These are phyloP conservation scores for Penicillium coffeae DNA, from an alignment of 495 filamentous ascomycete genomes.

Conservation along the genomic window DNA sequence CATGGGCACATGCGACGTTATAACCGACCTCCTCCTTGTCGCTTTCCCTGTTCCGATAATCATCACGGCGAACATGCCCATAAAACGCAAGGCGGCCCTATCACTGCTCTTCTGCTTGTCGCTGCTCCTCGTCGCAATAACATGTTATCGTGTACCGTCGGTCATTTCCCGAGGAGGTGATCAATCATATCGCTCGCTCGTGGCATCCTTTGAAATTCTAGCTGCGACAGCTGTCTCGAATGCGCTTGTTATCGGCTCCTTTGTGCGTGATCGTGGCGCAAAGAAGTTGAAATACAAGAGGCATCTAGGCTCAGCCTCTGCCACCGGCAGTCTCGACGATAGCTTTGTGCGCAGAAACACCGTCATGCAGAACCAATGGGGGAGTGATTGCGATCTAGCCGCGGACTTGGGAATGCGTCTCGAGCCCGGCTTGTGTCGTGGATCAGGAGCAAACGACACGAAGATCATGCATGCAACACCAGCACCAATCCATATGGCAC, in stretches of 20 bases:
- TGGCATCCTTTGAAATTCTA: conserved; percentile 74
- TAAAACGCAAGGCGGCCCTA: conserved; percentile 63
- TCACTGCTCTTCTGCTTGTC: conserved; percentile 78
- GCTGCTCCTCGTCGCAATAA: conserved; percentile 67
- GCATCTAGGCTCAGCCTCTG: conserved; percentile 48
- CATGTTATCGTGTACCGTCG: conserved; percentile 70
- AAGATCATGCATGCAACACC: conserved; percentile 30
- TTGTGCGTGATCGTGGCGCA: conserved; percentile 71
- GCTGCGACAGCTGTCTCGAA: conserved; percentile 76
- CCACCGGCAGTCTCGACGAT: conserved; percentile 49
- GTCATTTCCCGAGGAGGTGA: conserved; percentile 59
- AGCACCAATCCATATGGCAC: conserved; percentile 22
- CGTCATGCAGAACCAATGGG: conserved; percentile 64
- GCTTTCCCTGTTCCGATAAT: conserved; percentile 87
- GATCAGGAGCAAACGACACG: neutral
- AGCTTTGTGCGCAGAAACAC: conserved; percentile 47
- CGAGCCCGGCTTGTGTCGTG: conserved; percentile 53
- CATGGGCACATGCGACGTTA: conserved; percentile 79
- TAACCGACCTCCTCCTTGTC: conserved; percentile 84
- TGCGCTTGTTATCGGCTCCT: conserved; percentile 73
- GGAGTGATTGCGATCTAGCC: conserved; percentile 77
- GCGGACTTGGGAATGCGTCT: conserved; percentile 65
- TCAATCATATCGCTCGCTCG: conserved; percentile 72
- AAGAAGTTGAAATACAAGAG: conserved; percentile 73
- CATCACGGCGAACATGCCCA: conserved; percentile 62